Conservation (phyloP, 2,329 filamentous ascomycete species). For the Epichloe amarillans region DNA sequence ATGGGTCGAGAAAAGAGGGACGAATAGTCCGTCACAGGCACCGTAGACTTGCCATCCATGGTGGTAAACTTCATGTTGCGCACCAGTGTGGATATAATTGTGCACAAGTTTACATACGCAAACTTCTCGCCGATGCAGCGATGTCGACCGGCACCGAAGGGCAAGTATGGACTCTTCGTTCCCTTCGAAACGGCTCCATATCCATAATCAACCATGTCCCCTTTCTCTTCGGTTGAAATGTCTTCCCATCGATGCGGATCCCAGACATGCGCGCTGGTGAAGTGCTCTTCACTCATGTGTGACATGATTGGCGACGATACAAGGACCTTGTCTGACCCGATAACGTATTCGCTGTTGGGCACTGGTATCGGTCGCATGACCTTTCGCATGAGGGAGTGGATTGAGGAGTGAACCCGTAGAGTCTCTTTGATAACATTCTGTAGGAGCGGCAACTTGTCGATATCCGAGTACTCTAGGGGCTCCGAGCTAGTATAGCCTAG, state of each 20-base stretch:
- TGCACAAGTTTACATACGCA: constrained; percentile 58
- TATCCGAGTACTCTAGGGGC: constrained; percentile 62
- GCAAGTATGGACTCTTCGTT: constrained; percentile 76
- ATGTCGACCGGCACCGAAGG: constrained; percentile 86
- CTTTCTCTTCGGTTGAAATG: constrained; percentile 13
- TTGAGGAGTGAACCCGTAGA: constrained; percentile 78
- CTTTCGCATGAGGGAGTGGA: constrained; percentile 88
- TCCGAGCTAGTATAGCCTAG: constrained; percentile 43
- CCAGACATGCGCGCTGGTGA: constrained; percentile 72
- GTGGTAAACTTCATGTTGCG: constrained; percentile 47
- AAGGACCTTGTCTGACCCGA: constrained; percentile 40
- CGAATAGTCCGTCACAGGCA: constrained; percentile 53
- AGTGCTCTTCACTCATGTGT: constrained; percentile 44
- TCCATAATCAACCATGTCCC: constrained; percentile 80
- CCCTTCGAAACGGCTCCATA: constrained; percentile 91
- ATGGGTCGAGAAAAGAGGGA: constrained; percentile 28
- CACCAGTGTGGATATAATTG: constrained; percentile 50
- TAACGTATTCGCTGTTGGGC: constrained; percentile 67
- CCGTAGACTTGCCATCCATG: constrained; percentile 36
- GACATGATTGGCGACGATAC: constrained; percentile 48
- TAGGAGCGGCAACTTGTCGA: constrained; percentile 70
- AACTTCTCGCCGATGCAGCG: constrained; percentile 96
- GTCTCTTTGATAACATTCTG: constrained; percentile 82
- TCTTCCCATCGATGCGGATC: constrained; percentile 84
- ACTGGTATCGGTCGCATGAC: constrained; percentile 81